phyloP scores from a whole-genome alignment of 805 yeast genomes.

The Metschnikowia anglica region DNA sequence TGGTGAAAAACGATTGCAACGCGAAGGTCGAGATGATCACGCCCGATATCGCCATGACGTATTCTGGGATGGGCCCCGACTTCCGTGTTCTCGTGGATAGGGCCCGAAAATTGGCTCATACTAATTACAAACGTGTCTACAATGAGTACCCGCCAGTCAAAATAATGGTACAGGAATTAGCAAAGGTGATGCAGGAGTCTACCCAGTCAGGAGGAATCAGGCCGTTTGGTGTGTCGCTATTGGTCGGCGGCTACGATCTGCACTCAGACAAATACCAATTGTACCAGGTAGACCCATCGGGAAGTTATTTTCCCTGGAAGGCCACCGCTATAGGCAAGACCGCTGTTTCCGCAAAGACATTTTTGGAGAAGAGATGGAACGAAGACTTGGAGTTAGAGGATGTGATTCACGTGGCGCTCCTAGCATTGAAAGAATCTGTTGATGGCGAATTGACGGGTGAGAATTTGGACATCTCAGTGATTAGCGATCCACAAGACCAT shows the following conservation, averaged over 20 bases:
- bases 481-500: conserved; percentile 80
- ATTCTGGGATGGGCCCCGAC: conserved; percentile 99
- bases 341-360: conserved; percentile 93
- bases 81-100: conserved; percentile 91
- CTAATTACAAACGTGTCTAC: conserved; percentile 87
- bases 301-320: conserved; percentile 98
- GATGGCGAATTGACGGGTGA: conserved; percentile 98
- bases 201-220: conserved; percentile 98
- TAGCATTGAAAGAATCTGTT: conserved; percentile 92
- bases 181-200: conserved; percentile 97
- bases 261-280: conserved; percentile 65
- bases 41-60: conserved; percentile 95
- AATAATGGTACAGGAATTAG: conserved; percentile 89
- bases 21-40: conserved; percentile 81
- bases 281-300: conserved; percentile 97
- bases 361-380: conserved; percentile 97
- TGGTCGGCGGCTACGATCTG: conserved; percentile 93
- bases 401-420: conserved; percentile 92
- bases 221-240: conserved; percentile 94
- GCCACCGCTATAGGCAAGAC: conserved; percentile 99
- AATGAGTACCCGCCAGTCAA: conserved; percentile 97
- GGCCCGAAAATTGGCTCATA: conserved; percentile 90
- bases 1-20: conserved; percentile 71
- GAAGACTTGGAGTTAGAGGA: conserved; percentile 96
- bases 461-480: conserved; percentile 86